Evolutionary conservation across 2,329 filamentous ascomycete species (phyloP).

Genomic region (Aspergillus aculeatus): DNA sequence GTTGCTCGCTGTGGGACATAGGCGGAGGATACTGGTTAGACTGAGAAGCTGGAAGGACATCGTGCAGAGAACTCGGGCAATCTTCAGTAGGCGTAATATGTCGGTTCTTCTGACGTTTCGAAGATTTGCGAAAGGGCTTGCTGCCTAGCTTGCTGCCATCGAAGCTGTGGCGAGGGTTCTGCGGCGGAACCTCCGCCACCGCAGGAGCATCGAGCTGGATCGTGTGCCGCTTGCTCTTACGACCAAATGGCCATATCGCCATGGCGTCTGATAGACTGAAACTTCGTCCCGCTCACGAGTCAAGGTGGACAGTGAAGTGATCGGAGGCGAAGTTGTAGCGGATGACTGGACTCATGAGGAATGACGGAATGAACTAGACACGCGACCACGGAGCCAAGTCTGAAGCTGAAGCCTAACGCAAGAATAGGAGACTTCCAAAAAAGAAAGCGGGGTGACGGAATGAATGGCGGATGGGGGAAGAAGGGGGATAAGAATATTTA

Average conservation of each 20-base stretch:
- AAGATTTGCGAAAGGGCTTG: slow-evolving; percentile 35
- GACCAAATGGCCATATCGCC: slow-evolving; percentile 82
- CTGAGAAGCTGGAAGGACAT: slow-evolving; percentile 13
- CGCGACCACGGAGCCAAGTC: slow-evolving; percentile 15
- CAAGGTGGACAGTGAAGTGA: slow-evolving; percentile 21
- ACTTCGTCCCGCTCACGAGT: slow-evolving; percentile 19
- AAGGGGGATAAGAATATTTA: slow-evolving; percentile 1
- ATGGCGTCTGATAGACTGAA: slow-evolving; percentile 47
- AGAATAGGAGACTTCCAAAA: neutral
- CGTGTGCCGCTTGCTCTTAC: slow-evolving; percentile 67
- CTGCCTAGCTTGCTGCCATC: slow-evolving; percentile 28
- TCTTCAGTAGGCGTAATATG: slow-evolving; percentile 29
- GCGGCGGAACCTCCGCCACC: slow-evolving; percentile 36
- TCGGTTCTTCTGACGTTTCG: slow-evolving; percentile 36
- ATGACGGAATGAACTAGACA: slow-evolving; percentile 13
- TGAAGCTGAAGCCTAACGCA: neutral
- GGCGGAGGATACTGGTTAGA: slow-evolving; percentile 21
- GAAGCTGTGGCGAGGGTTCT: slow-evolving; percentile 28
- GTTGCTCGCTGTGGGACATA: slow-evolving; percentile 22
- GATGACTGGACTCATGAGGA: slow-evolving; percentile 30
- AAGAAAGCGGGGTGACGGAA: slow-evolving; percentile 9
- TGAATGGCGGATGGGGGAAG: neutral
- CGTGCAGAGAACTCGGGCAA: slow-evolving; percentile 14
- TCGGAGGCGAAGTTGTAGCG: slow-evolving; percentile 16
- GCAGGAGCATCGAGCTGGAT: slow-evolving; percentile 56